Evolutionary conservation across 495 filamentous ascomycete genomes (phyloP).

Genomic region (Parathielavia appendiculata): DNA sequence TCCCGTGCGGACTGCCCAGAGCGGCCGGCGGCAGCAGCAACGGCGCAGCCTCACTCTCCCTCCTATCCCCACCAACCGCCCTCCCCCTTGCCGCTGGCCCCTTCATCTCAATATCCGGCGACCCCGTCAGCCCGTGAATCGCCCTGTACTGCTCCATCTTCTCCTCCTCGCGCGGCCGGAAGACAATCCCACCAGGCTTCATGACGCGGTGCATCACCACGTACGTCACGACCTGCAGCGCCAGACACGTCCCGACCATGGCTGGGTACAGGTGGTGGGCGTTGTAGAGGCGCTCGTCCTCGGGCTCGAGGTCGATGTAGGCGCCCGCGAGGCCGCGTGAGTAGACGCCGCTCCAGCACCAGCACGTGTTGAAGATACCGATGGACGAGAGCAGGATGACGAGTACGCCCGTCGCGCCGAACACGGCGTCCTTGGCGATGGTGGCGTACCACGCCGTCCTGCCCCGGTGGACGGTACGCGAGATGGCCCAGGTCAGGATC

Average conservation of each 20-base stretch:
- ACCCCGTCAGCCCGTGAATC: neutral
- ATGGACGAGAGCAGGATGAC: neutral
- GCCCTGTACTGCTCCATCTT: neutral
- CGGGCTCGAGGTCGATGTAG: neutral
- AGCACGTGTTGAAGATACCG: neutral
- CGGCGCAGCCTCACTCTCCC: neutral
- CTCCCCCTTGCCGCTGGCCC: neutral
- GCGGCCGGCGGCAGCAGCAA: neutral
- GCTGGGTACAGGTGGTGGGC: neutral
- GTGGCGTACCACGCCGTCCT: neutral
- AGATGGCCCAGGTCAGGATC: neutral
- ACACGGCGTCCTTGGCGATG: neutral
- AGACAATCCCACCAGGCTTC: neutral
- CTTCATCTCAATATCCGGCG: neutral
- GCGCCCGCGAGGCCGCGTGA: neutral
- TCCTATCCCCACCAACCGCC: neutral
- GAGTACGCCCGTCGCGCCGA: neutral
- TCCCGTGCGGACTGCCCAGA: neutral
- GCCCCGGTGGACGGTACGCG: neutral
- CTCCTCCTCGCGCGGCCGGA: neutral
- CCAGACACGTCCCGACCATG: neutral
- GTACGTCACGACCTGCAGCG: neutral
- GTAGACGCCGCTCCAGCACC: slow-evolving; percentile 1
- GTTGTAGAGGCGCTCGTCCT: neutral
- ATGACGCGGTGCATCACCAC: neutral